phyloP scores from a whole-genome alignment of 2,329 filamentous ascomycete genomes.

The Neonectria punicea region DNA sequence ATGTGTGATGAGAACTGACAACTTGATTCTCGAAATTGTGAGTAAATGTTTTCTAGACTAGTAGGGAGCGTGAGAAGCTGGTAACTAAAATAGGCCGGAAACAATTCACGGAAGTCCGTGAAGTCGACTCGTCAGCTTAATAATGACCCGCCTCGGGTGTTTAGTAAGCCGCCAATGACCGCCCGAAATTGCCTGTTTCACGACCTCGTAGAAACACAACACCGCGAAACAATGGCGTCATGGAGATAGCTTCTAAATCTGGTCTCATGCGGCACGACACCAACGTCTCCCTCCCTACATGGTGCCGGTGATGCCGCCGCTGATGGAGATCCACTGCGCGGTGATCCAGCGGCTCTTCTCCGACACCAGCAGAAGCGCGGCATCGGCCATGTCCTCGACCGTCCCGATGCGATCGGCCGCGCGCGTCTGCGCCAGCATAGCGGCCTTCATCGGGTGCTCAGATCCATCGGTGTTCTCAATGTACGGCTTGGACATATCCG shows the following conservation, averaged over 20 bases:
- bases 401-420: conserved; percentile 47
- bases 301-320: conserved; percentile 45
- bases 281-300: conserved; percentile 3
- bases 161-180: not conserved
- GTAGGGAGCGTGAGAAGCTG: not conserved
- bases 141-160: not conserved
- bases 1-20: not conserved
- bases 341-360: conserved; percentile 57
- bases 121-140: not conserved
- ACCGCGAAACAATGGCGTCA: not conserved
- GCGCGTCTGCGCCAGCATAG: conserved; percentile 41
- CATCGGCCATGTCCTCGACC: conserved; percentile 44
- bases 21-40: not conserved
- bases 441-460: conserved; percentile 24
- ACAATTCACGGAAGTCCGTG: not conserved
- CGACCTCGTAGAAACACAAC: not conserved
- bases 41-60: not conserved
- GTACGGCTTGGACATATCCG: conserved; percentile 40
- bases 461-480: conserved; percentile 21
- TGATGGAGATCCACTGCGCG: conserved; percentile 52
- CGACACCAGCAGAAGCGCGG: conserved; percentile 50
- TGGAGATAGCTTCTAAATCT: not conserved
- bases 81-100: not conserved
- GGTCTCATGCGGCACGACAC: not conserved
- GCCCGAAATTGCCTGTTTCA: too few species aligned